These are phyloP conservation scores for Hypoxylon rickii DNA, from an alignment of 495 filamentous ascomycete genomes.

Conservation along the genomic window DNA sequence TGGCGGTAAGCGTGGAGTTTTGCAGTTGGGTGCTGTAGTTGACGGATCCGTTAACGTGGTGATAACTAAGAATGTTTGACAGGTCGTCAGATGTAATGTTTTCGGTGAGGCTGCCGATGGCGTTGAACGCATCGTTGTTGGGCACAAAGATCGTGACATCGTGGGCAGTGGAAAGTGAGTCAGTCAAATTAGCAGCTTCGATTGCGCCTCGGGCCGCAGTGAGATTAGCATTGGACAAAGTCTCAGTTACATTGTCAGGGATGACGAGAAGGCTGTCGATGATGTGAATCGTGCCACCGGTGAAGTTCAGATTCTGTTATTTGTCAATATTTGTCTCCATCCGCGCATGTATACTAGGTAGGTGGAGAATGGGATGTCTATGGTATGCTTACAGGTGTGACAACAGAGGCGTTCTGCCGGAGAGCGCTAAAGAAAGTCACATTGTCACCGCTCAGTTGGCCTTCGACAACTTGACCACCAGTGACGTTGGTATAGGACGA, in stretches of 20 bases:
- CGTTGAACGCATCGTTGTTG: slow-evolving; percentile 64
- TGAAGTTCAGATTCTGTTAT: slow-evolving; percentile 61
- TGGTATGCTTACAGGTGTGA: slow-evolving; percentile 36
- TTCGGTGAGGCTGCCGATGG: slow-evolving; percentile 56
- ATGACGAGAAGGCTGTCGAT: slow-evolving; percentile 63
- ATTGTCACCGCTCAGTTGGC: slow-evolving; percentile 36
- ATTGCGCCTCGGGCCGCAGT: slow-evolving; percentile 64
- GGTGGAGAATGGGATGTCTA: neutral
- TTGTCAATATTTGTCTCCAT: neutral
- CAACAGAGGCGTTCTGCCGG: slow-evolving; percentile 40
- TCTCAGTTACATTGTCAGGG: slow-evolving; percentile 56
- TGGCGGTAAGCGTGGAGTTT: slow-evolving; percentile 49
- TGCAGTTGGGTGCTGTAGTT: slow-evolving; percentile 54
- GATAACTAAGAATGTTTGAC: slow-evolving; percentile 58
- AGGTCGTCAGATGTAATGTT: slow-evolving; percentile 55
- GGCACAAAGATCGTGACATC: slow-evolving; percentile 69
- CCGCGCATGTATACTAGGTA: too few species aligned
- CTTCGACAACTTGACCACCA: slow-evolving; percentile 47
- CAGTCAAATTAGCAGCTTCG: slow-evolving; percentile 46
- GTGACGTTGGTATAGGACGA: slow-evolving; percentile 51
- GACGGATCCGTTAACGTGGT: slow-evolving; percentile 59
- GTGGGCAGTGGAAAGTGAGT: slow-evolving; percentile 42
- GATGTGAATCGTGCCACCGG: slow-evolving; percentile 67
- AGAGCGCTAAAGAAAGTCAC: slow-evolving; percentile 48
- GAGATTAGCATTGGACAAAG: slow-evolving; percentile 54